These are phyloP conservation scores for Kurtzmaniella quercitrusa DNA, from an alignment of 1,139 yeast genomes.

Conservation along the genomic window DNA sequence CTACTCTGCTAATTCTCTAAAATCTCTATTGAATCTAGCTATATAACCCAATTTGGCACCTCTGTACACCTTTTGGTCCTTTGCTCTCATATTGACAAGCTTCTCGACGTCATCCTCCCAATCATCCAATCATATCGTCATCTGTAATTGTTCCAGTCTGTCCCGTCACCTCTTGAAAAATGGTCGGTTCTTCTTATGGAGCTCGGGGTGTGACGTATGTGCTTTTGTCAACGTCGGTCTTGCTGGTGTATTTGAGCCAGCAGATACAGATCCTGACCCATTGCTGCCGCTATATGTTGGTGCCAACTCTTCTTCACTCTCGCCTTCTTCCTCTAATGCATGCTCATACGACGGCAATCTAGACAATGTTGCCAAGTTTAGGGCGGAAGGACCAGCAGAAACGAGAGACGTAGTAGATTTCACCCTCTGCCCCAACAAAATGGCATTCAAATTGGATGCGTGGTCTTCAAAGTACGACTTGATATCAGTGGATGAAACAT, in stretches of 20 bases:
- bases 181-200: not conserved
- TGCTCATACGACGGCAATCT: constrained; percentile 34
- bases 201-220: constrained; percentile 7
- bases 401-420: not conserved
- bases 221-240: constrained; percentile 10
- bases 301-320: constrained; percentile 24
- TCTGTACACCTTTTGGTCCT: too few species aligned
- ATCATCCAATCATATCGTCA: too few species aligned
- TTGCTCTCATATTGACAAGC: too few species aligned
- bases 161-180: not conserved
- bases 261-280: not conserved
- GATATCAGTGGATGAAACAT: constrained; percentile 16
- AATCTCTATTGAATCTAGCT: too few species aligned
- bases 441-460: constrained; percentile 11
- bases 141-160: too few species aligned
- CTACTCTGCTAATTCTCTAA: too few species aligned
- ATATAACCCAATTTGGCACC: too few species aligned
- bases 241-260: not conserved
- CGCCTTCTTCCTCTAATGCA: constrained; percentile 30
- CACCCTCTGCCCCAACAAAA: constrained; percentile 13
- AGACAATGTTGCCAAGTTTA: constrained; percentile 16
- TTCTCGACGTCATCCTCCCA: too few species aligned
- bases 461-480: constrained; percentile 19
- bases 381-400: not conserved
- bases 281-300: constrained; percentile 23